Conservation (phyloP, 1,139 yeast species). For the Eremothecium gossypii region DNA sequence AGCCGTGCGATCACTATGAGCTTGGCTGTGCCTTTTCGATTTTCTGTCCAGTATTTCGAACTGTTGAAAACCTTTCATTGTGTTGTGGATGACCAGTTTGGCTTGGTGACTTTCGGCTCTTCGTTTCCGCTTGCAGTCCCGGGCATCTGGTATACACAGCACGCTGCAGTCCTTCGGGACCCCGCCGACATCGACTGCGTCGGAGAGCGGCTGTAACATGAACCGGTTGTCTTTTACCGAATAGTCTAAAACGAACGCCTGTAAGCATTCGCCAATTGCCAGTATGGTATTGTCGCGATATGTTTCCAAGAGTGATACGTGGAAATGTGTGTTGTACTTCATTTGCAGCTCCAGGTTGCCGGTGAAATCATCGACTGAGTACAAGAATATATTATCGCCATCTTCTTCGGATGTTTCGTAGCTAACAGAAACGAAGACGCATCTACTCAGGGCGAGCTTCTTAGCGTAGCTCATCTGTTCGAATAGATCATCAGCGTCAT, state of each 20-base stretch:
- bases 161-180: slow-evolving; percentile 8
- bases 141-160: background rate
- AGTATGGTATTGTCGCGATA: slow-evolving; percentile 14
- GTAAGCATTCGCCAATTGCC: slow-evolving; percentile 18
- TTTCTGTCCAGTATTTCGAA: background rate
- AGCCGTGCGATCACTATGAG: background rate
- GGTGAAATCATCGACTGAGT: slow-evolving; percentile 21
- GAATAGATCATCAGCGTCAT: background rate
- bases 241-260: slow-evolving; percentile 20
- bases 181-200: slow-evolving; percentile 11
- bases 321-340: slow-evolving; percentile 11
- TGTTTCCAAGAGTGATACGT: slow-evolving; percentile 15
- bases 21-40: background rate
- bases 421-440: slow-evolving; percentile 21
- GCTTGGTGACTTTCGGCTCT: background rate
- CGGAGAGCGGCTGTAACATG: slow-evolving; percentile 13
- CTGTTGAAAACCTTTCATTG: slow-evolving; percentile 1
- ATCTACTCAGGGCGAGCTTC: slow-evolving; percentile 15
- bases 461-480: slow-evolving; percentile 18
- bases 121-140: background rate
- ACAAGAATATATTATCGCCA: slow-evolving; percentile 17
- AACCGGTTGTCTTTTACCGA: slow-evolving; percentile 22
- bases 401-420: slow-evolving; percentile 23
- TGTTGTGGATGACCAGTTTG: background rate
- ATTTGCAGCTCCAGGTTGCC: slow-evolving; percentile 17